These are phyloP conservation scores for Fusarium heterosporum DNA, from an alignment of 2,329 filamentous ascomycete species.

Conservation along the genomic window DNA sequence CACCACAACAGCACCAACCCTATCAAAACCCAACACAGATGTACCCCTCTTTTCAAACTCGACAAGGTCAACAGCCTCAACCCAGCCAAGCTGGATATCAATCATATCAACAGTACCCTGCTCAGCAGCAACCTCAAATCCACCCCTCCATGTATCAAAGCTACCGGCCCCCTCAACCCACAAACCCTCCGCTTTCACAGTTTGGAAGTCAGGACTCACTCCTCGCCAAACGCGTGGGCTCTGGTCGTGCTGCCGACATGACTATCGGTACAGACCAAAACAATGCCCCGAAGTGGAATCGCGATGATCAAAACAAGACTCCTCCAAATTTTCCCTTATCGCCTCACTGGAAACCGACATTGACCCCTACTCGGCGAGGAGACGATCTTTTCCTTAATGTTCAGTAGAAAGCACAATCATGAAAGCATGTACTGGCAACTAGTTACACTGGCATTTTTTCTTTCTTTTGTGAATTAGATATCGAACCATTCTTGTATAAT, in stretches of 20 bases:
- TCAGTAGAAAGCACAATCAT: slow-evolving; percentile 50
- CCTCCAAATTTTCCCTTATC: slow-evolving; percentile 32
- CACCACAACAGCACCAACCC: slow-evolving; percentile 23
- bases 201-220: slow-evolving; percentile 55
- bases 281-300: slow-evolving; percentile 29
- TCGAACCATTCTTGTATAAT: slow-evolving; percentile 40
- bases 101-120: slow-evolving; percentile 21
- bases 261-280: slow-evolving; percentile 47
- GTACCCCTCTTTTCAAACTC: slow-evolving; percentile 29
- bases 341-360: slow-evolving; percentile 61
- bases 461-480: slow-evolving; percentile 22
- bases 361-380: slow-evolving; percentile 75
- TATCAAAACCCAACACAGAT: slow-evolving; percentile 35
- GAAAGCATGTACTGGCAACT: slow-evolving; percentile 17
- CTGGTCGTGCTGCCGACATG: slow-evolving; percentile 61
- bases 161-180: slow-evolving; percentile 25
- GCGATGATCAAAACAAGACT: slow-evolving; percentile 26
- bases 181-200: slow-evolving; percentile 28
- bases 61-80: slow-evolving; percentile 32
- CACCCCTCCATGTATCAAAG: slow-evolving; percentile 33
- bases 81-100: slow-evolving; percentile 27
- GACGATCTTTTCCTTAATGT: slow-evolving; percentile 73
- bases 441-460: slow-evolving; percentile 14
- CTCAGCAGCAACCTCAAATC: slow-evolving; percentile 31
- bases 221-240: slow-evolving; percentile 65